Percentiles rank a stretch among this genome's conserved stretches.
These are phyloP conservation scores for Verticillium longisporum DNA, from an alignment of 2,329 filamentous ascomycete genomes.

Conservation along the genomic window DNA sequence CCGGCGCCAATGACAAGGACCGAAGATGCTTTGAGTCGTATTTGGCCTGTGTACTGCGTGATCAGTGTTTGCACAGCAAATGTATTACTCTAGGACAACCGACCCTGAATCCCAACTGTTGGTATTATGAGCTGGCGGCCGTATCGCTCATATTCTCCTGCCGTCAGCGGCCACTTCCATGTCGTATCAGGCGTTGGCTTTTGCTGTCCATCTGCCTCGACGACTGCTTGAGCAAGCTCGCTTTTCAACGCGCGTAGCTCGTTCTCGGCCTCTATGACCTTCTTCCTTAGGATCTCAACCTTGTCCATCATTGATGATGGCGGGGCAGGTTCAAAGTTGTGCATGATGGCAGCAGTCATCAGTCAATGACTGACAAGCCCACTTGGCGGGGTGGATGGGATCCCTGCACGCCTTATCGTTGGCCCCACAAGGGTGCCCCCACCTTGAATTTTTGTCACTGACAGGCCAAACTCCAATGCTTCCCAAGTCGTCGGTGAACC, in stretches of 20 bases:
- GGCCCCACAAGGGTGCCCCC: background rate
- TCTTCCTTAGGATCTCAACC: conserved; percentile 32
- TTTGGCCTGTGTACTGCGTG: conserved; percentile 60
- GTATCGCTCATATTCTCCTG: conserved; percentile 78
- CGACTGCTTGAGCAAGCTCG: background rate
- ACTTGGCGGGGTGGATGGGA: background rate
- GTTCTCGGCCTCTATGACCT: conserved; percentile 35
- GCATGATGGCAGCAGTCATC: no score
- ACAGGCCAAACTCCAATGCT: background rate
- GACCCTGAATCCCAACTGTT: conserved; percentile 69
- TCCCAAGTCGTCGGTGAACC: background rate
- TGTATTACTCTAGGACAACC: conserved; percentile 3
- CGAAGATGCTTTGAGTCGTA: conserved; percentile 60
- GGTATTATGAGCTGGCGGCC: conserved; percentile 87
- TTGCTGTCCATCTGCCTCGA: background rate
- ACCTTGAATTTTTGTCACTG: conserved; percentile 2
- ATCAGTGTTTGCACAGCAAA: conserved; percentile 2
- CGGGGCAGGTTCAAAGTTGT: background rate
- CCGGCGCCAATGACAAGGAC: conserved; percentile 83
- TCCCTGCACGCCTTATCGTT: background rate
- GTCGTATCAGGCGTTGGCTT: conserved; percentile 1
- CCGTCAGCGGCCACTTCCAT: conserved; percentile 61
- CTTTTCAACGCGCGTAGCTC: conserved; percentile 6
- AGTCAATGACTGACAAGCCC: no score
- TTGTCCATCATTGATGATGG: conserved; percentile 24